A percentile compares a stretch with the other conserved stretches of the same genome.
phyloP scores from a whole-genome alignment of 2,329 filamentous ascomycete genomes.

The Aspergillus costaricaensis region DNA sequence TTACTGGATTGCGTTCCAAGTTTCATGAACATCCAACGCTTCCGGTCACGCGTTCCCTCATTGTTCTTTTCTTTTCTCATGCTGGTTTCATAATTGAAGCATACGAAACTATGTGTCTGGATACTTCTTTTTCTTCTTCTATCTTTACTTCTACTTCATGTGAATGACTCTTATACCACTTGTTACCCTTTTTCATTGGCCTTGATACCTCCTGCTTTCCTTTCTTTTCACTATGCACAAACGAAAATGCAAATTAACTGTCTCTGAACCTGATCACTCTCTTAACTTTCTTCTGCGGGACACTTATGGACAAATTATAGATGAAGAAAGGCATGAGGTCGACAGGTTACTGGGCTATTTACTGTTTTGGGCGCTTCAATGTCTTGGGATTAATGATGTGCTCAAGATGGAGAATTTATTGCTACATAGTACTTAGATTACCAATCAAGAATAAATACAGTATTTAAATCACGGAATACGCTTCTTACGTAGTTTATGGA shows the following conservation, averaged over 20 bases:
- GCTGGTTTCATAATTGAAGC: neutral
- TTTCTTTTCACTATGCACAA: neutral
- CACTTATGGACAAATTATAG: neutral
- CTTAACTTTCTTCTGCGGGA: neutral
- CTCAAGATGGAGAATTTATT: too few relatives aligned
- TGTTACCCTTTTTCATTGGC: neutral
- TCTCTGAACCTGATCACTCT: neutral
- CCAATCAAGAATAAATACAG: too few relatives aligned
- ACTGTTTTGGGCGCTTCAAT: too few relatives aligned
- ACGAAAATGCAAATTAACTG: neutral
- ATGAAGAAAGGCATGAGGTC: neutral
- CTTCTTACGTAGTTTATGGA: too few relatives aligned
- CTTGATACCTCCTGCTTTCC: neutral
- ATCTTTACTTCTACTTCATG: slow-evolving; percentile 5
- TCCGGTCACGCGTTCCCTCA: neutral
- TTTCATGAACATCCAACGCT: neutral
- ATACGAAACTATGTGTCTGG: neutral
- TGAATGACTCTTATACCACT: slow-evolving; percentile 12
- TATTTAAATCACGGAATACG: too few relatives aligned
- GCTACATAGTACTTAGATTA: too few relatives aligned
- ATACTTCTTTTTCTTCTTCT: neutral
- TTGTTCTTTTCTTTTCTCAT: neutral
- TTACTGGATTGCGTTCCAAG: neutral
- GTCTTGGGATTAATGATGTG: too few relatives aligned
- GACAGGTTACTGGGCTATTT: too few relatives aligned